Conservation (phyloP, 2,329 filamentous ascomycete species). For the Botrytis cinerea region DNA sequence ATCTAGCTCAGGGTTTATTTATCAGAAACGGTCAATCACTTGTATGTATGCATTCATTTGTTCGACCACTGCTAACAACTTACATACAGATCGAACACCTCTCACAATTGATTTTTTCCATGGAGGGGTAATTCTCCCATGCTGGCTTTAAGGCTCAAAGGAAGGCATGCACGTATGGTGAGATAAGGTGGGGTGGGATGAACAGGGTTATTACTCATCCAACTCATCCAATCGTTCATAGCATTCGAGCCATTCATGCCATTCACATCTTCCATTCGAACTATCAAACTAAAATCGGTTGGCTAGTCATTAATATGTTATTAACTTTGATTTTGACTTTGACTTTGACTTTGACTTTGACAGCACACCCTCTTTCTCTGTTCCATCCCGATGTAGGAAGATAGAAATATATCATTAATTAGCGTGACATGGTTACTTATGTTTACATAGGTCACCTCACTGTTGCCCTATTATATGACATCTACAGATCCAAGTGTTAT, state of each 20-base stretch:
- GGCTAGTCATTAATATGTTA: background rate
- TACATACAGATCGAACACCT: background rate
- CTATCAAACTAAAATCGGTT: background rate
- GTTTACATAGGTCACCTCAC: background rate
- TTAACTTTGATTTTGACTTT: background rate
- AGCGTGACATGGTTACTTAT: background rate
- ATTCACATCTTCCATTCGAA: background rate
- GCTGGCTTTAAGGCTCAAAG: background rate
- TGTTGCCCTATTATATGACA: background rate
- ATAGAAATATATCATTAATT: background rate
- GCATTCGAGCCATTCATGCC: background rate
- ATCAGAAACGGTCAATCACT: background rate
- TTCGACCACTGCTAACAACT: background rate
- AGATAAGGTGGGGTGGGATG: background rate
- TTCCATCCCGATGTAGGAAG: too few species aligned
- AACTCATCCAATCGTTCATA: background rate
- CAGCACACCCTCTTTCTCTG: slow-evolving; percentile 9
- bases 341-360: slow-evolving; percentile 5
- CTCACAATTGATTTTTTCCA: background rate
- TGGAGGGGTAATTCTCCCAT: slow-evolving; percentile 11
- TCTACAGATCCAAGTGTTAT: background rate
- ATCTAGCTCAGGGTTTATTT: background rate
- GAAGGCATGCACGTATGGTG: too few species aligned
- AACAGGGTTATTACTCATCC: background rate
- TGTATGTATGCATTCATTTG: background rate